These are phyloP conservation scores for Penstemon eatonii DNA, from an alignment of 257 asterid genomes.

Conservation along the genomic window DNA sequence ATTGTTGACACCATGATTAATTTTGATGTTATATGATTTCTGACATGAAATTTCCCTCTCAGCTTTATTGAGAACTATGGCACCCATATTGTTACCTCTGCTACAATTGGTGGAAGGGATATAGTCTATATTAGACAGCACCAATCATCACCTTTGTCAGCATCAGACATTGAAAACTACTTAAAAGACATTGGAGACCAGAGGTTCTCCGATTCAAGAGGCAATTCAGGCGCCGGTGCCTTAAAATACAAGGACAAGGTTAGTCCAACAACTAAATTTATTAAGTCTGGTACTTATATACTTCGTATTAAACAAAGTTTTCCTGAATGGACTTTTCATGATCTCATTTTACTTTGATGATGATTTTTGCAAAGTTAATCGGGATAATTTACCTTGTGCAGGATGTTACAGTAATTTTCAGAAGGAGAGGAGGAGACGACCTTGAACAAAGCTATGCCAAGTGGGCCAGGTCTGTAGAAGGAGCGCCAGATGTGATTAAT, in stretches of 20 bases:
- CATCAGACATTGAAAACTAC: conserved; percentile 71
- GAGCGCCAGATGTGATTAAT: conserved; percentile 92
- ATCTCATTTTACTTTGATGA: background rate
- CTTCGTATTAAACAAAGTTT: background rate
- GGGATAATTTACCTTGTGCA: conserved; percentile 41
- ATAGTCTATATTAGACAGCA: conserved; percentile 86
- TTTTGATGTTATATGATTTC: background rate
- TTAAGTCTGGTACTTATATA: background rate
- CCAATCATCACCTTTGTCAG: conserved; percentile 83
- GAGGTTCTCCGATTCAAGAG: conserved; percentile 80
- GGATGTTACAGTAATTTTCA: conserved; percentile 97
- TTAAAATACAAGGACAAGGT: conserved; percentile 98
- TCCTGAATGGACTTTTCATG: background rate
- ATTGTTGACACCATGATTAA: too few species aligned
- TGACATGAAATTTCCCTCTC: conserved; percentile 39
- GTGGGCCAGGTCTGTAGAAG: conserved; percentile 89
- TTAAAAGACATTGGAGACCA: conserved; percentile 90
- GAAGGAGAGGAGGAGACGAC: conserved; percentile 99
- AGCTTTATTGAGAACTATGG: conserved; percentile 97
- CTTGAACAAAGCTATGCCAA: conserved; percentile 94
- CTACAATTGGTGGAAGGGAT: conserved; percentile 95
- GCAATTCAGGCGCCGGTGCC: conserved; percentile 66
- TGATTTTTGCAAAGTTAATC: conserved; percentile 1
- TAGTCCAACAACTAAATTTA: conserved; percentile 31
- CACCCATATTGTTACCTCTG: conserved; percentile 94